Conservation (phyloP, 495 filamentous ascomycete genomes). For the Venustampulla echinocandica region DNA sequence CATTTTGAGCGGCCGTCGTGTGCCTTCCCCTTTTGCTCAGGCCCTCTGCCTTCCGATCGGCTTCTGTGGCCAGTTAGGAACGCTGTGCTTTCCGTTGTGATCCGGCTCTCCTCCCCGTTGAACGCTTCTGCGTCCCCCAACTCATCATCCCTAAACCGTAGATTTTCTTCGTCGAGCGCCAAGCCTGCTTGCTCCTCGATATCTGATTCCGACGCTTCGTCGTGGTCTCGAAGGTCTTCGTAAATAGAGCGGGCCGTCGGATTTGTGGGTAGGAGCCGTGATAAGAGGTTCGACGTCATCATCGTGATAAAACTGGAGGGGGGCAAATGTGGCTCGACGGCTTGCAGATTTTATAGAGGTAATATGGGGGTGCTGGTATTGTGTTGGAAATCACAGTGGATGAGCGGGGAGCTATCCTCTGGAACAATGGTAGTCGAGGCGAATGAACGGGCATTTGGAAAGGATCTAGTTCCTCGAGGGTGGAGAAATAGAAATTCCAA, state of each 20-base stretch:
- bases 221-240: constrained; percentile 56
- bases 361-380: not conserved
- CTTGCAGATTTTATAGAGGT: not conserved
- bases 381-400: not conserved
- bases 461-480: not conserved
- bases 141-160: constrained; percentile 64
- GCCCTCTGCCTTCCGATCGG: not conserved
- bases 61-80: constrained; percentile 8
- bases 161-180: constrained; percentile 59
- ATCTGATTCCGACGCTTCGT: constrained; percentile 51
- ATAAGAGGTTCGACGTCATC: constrained; percentile 74
- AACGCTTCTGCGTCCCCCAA: constrained; percentile 52
- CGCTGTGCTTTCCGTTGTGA: constrained; percentile 48
- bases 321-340: no score
- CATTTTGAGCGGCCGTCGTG: constrained; percentile 12
- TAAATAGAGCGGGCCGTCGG: constrained; percentile 58
- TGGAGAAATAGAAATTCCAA: not conserved
- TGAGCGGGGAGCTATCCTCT: constrained; percentile 8
- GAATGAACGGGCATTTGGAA: constrained; percentile 11
- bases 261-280: constrained; percentile 57
- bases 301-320: not conserved
- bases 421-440: constrained; percentile 1
- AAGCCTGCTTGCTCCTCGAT: constrained; percentile 60
- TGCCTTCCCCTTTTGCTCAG: constrained; percentile 3
- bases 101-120: constrained; percentile 51